A percentile compares a stretch with the other conserved stretches of the same genome.
Evolutionary conservation across 2,329 filamentous ascomycete genomes (phyloP).

Genomic region (Zasmidium citrigriseum): DNA sequence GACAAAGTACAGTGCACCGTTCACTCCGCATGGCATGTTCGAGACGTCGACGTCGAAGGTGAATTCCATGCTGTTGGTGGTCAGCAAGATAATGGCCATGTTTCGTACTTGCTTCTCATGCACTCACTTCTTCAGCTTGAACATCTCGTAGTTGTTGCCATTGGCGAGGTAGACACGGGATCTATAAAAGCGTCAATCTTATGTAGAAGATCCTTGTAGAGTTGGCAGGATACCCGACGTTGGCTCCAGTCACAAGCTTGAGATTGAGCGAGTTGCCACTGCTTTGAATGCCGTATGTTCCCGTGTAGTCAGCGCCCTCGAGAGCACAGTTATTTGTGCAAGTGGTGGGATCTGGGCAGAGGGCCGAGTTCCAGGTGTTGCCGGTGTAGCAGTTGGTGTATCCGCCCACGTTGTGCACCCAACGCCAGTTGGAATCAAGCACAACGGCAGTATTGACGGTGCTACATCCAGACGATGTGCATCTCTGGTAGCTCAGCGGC

Average conservation of each 20-base stretch:
- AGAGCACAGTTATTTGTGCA: conserved; percentile 60
- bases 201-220: neutral
- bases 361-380: conserved; percentile 43
- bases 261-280: conserved; percentile 51
- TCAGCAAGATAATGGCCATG: neutral
- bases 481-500: no score
- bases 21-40: conserved; percentile 66
- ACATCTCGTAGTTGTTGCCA: conserved; percentile 63
- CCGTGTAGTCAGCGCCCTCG: conserved; percentile 57
- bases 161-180: conserved; percentile 65
- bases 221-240: conserved; percentile 27
- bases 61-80: conserved; percentile 59
- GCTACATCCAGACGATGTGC: conserved; percentile 44
- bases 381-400: conserved; percentile 53
- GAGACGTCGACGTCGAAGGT: conserved; percentile 72
- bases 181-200: neutral
- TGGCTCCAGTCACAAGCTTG: conserved; percentile 41
- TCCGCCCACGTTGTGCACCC: conserved; percentile 46
- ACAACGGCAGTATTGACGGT: conserved; percentile 36
- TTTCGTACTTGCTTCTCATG: neutral
- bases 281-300: conserved; percentile 56
- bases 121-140: conserved; percentile 57
- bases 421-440: conserved; percentile 53
- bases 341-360: conserved; percentile 38
- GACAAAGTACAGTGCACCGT: conserved; percentile 68